These are phyloP conservation scores for Pilaira anomala DNA, from an alignment of 192 early-diverging fungal genomes.

Conservation along the genomic window DNA sequence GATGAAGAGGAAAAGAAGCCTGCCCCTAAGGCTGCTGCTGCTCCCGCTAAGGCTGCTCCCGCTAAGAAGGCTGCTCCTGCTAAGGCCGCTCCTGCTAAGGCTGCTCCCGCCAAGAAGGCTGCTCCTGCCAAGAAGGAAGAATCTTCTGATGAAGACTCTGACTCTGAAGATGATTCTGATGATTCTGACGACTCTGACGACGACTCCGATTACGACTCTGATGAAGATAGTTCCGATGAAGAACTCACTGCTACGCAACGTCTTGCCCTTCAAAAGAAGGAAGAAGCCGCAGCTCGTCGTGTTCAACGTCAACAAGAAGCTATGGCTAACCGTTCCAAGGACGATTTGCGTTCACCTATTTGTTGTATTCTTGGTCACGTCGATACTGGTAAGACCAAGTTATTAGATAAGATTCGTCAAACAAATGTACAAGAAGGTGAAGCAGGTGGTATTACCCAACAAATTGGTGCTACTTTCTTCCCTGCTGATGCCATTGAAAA, in stretches of 20 bases:
- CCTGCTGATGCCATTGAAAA: slow-evolving; percentile 89
- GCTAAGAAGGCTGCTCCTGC: slow-evolving; percentile 33
- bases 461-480: slow-evolving; percentile 99
- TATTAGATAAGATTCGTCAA: slow-evolving; percentile 98
- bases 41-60: slow-evolving; percentile 25
- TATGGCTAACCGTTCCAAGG: slow-evolving; percentile 78
- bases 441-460: slow-evolving; percentile 99
- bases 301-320: slow-evolving; percentile 70
- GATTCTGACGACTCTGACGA: slow-evolving; percentile 46
- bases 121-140: slow-evolving; percentile 38
- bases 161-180: slow-evolving; percentile 7
- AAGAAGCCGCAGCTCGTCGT: slow-evolving; percentile 76
- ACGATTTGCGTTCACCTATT: slow-evolving; percentile 95
- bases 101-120: slow-evolving; percentile 22
- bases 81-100: slow-evolving; percentile 25
- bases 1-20: slow-evolving; percentile 57
- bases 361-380: slow-evolving; percentile 99
- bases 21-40: slow-evolving; percentile 29
- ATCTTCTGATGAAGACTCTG: slow-evolving; percentile 20
- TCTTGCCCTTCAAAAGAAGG: slow-evolving; percentile 63
- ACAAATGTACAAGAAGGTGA: slow-evolving; percentile 99
- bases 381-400: slow-evolving; percentile 95
- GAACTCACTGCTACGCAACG: slow-evolving; percentile 62
- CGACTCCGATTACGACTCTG: slow-evolving; percentile 46
- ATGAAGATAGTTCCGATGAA: slow-evolving; percentile 54